Percentiles rank a stretch among this genome's conserved stretches.
Evolutionary conservation across 106 monocot genomes (phyloP).

Genomic region (Xerophyta viscosa): DNA sequence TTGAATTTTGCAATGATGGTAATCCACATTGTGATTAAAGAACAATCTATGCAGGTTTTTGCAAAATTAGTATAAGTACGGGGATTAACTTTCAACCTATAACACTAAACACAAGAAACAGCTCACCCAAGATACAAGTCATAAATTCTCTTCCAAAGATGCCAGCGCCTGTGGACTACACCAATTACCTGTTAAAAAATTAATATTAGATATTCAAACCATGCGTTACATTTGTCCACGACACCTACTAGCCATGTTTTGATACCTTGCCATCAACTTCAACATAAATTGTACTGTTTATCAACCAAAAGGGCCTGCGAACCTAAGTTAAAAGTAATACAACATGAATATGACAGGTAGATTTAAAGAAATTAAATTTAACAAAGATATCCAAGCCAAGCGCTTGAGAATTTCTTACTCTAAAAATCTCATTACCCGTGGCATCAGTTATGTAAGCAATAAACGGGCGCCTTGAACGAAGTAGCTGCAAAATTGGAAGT

Average conservation of each 20-base stretch:
- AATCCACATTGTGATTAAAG: too few relatives aligned
- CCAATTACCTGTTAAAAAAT: conserved; percentile 63
- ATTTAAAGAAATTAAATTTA: not conserved
- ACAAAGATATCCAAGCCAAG: too few relatives aligned
- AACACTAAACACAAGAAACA: conserved; percentile 1
- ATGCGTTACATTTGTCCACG: too few relatives aligned
- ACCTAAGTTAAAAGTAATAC: conserved; percentile 59
- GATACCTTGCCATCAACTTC: conserved; percentile 95
- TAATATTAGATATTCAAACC: too few relatives aligned
- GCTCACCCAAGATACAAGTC: conserved; percentile 85
- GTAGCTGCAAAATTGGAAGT: conserved; percentile 45
- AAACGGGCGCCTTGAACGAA: conserved; percentile 92
- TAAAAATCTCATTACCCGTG: conserved; percentile 89
- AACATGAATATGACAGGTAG: conserved; percentile 3
- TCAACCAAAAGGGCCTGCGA: conserved; percentile 95
- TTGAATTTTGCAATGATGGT: too few relatives aligned
- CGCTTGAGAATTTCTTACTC: conserved; percentile 36
- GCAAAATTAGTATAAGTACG: too few relatives aligned
- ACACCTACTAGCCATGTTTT: too few relatives aligned
- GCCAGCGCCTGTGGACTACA: conserved; percentile 93
- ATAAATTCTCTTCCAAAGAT: conserved; percentile 94
- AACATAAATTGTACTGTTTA: conserved; percentile 93
- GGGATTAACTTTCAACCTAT: too few relatives aligned
- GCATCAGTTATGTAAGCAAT: conserved; percentile 74
- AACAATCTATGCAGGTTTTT: too few relatives aligned